Evolutionary conservation across 2,329 filamentous ascomycete species (phyloP).

Genomic region (Chaetothyriales sp.): DNA sequence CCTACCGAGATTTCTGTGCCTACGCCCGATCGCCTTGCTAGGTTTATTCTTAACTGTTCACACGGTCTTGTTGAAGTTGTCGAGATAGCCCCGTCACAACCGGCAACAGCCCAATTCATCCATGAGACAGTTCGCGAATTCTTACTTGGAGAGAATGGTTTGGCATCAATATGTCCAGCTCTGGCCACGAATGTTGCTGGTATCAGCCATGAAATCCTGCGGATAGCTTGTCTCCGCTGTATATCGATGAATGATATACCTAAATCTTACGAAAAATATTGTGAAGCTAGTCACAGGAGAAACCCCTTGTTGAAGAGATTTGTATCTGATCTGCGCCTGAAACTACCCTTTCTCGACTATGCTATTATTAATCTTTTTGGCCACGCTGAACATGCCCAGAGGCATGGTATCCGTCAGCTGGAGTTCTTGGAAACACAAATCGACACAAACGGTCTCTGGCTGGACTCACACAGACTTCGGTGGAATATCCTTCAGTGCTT

Average conservation of each 20-base stretch:
- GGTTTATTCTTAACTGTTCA: slow-evolving; percentile 18
- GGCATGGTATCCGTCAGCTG: background rate
- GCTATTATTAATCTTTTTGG: slow-evolving; percentile 1
- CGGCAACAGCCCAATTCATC: slow-evolving; percentile 22
- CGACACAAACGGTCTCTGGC: background rate
- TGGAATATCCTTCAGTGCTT: slow-evolving; percentile 2
- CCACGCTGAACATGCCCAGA: slow-evolving; percentile 4
- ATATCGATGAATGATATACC: slow-evolving; percentile 1
- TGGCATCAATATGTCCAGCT: slow-evolving; percentile 2
- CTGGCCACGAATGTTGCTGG: slow-evolving; percentile 3
- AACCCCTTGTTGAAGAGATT: slow-evolving; percentile 1
- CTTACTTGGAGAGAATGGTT: slow-evolving; percentile 19
- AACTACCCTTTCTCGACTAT: slow-evolving; percentile 4
- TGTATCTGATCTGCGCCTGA: background rate
- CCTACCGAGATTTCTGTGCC: slow-evolving; percentile 1
- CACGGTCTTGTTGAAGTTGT: slow-evolving; percentile 22
- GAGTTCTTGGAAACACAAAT: background rate
- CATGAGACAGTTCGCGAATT: slow-evolving; percentile 25
- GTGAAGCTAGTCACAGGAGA: background rate
- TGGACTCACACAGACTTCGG: background rate
- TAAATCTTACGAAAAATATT: slow-evolving; percentile 1
- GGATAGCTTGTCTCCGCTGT: slow-evolving; percentile 1
- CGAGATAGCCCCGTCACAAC: slow-evolving; percentile 6
- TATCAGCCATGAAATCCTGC: slow-evolving; percentile 2
- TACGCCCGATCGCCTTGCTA: slow-evolving; percentile 3